Percentiles rank a stretch among this genome's conserved stretches.
These are phyloP conservation scores for Neofusicoccum kwambonambiense DNA, from an alignment of 2,329 filamentous ascomycete genomes.

Conservation along the genomic window DNA sequence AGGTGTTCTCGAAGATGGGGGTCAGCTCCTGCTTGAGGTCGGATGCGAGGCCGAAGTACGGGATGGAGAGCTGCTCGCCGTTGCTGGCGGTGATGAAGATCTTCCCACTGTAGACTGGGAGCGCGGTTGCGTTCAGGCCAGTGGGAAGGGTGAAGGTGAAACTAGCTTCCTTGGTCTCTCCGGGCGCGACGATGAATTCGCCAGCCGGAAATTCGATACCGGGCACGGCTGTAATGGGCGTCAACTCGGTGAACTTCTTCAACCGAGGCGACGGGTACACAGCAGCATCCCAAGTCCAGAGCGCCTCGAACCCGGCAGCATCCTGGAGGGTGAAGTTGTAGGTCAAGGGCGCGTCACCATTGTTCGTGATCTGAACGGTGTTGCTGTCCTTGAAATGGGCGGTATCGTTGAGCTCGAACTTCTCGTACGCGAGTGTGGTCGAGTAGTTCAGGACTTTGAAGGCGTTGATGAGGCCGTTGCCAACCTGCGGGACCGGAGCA, in stretches of 20 bases:
- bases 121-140: conserved; percentile 25
- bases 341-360: conserved; percentile 47
- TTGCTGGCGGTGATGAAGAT: conserved; percentile 28
- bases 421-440: conserved; percentile 55
- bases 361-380: conserved; percentile 59
- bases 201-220: conserved; percentile 24
- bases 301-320: conserved; percentile 55
- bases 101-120: conserved; percentile 35
- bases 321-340: conserved; percentile 55
- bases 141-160: conserved; percentile 10
- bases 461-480: conserved; percentile 60
- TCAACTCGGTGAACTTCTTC: conserved; percentile 13
- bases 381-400: conserved; percentile 52
- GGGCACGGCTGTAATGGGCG: conserved; percentile 10
- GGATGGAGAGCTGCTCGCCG: conserved; percentile 28
- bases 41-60: conserved; percentile 33
- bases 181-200: conserved; percentile 22
- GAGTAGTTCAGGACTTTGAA: conserved; percentile 58
- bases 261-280: conserved; percentile 24
- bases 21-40: conserved; percentile 19
- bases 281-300: conserved; percentile 24
- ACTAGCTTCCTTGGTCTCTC: neutral
- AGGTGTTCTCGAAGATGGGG: neutral
- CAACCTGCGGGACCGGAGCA: conserved; percentile 59
- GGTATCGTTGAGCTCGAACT: conserved; percentile 64